These are phyloP conservation scores for Fusarium fujikuroi DNA, from an alignment of 2,329 filamentous ascomycete species.

Conservation along the genomic window DNA sequence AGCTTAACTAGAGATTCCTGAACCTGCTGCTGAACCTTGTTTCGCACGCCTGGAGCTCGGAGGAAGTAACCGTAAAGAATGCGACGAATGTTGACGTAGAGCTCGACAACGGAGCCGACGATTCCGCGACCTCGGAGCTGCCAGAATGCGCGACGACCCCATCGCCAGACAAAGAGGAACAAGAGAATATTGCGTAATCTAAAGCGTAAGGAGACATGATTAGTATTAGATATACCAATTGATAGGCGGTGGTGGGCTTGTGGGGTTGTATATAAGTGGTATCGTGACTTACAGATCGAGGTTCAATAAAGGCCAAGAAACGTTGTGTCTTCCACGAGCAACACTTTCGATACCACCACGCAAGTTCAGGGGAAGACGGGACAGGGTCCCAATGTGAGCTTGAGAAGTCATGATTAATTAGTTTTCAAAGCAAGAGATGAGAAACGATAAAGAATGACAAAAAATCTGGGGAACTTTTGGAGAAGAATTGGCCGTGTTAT, in stretches of 20 bases:
- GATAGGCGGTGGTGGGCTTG: neutral
- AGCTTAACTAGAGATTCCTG: constrained; percentile 82
- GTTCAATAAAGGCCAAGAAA: constrained; percentile 70
- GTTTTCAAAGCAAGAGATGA: neutral
- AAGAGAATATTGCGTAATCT: constrained; percentile 90
- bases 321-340: constrained; percentile 65
- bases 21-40: constrained; percentile 86
- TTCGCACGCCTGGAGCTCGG: constrained; percentile 84
- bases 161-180: constrained; percentile 85
- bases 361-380: constrained; percentile 76
- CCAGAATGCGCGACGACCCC: constrained; percentile 81
- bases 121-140: constrained; percentile 90
- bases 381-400: constrained; percentile 70
- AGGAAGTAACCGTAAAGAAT: constrained; percentile 88
- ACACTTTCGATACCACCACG: constrained; percentile 72
- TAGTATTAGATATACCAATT: neutral
- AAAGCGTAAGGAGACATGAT: neutral
- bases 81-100: constrained; percentile 77
- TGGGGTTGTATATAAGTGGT: neutral
- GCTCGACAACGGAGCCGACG: constrained; percentile 78
- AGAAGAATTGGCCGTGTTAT: constrained; percentile 13
- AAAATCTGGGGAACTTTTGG: neutral
- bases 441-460: constrained; percentile 6
- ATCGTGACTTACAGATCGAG: constrained; percentile 71
- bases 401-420: constrained; percentile 23